Evolutionary conservation across 2,329 filamentous ascomycete genomes (phyloP).

Genomic region (Fusarium lateritium): DNA sequence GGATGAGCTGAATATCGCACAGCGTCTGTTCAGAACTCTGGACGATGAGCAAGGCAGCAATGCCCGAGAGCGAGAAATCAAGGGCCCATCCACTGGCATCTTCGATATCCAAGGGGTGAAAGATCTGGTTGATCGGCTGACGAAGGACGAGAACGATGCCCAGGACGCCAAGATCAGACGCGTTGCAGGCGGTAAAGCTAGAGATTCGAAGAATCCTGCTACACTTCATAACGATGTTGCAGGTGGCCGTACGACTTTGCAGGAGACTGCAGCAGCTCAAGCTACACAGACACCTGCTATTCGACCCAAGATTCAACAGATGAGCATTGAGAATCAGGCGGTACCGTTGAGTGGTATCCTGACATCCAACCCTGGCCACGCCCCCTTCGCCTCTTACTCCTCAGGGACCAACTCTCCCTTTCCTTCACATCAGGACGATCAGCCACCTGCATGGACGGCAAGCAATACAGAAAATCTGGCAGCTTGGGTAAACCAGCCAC

Average conservation of each 20-base stretch:
- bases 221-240: background rate
- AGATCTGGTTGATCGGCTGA: constrained; percentile 8
- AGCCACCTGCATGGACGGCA: constrained; percentile 30
- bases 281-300: constrained; percentile 11
- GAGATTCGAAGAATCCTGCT: too few relatives aligned
- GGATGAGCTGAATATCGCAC: constrained; percentile 32
- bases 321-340: constrained; percentile 19
- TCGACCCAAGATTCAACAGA: constrained; percentile 32
- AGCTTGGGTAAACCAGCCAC: constrained; percentile 15
- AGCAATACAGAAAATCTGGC: constrained; percentile 15
- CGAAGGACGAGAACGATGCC: constrained; percentile 5
- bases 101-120: constrained; percentile 27
- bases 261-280: constrained; percentile 22
- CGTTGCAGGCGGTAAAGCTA: background rate
- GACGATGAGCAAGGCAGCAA: constrained; percentile 27
- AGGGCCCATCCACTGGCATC: constrained; percentile 32
- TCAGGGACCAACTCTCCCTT: constrained; percentile 14
- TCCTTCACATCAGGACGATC: constrained; percentile 3
- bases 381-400: constrained; percentile 24
- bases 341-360: constrained; percentile 12
- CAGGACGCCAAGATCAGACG: constrained; percentile 12
- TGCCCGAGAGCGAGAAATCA: constrained; percentile 3
- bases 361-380: background rate
- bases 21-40: constrained; percentile 39
- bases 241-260: constrained; percentile 11